Percentiles rank a stretch among this genome's conserved stretches.
phyloP scores from a whole-genome alignment of 768 basidiomycete genomes.

The Tricholoma sp. region DNA sequence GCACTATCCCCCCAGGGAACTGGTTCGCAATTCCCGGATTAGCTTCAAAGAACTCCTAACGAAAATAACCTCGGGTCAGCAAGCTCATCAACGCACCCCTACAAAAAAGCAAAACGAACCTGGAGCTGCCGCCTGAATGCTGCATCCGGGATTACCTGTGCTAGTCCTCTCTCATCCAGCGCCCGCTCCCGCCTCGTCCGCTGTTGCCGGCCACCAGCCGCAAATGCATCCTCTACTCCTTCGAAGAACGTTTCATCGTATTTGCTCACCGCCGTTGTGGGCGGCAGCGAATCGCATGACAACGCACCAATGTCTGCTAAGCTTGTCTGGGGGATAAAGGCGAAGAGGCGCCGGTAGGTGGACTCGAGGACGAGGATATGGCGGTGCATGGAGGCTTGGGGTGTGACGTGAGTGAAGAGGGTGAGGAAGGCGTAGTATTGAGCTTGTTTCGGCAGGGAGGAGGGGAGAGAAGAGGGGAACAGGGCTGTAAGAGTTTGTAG shows the following conservation, averaged over 20 bases:
- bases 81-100: neutral
- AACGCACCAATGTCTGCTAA: constrained; percentile 40
- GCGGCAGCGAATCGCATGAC: constrained; percentile 87
- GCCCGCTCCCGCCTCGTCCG: constrained; percentile 38
- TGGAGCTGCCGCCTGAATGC: constrained; percentile 49
- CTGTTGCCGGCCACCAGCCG: constrained; percentile 8
- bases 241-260: constrained; percentile 79
- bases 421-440: constrained; percentile 28
- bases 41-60: constrained; percentile 50
- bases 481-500: constrained; percentile 43
- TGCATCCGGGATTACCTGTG: constrained; percentile 52
- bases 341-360: constrained; percentile 51
- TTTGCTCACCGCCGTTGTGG: constrained; percentile 45
- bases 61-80: too few relatives aligned
- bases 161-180: constrained; percentile 47
- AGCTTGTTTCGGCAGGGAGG: constrained; percentile 30
- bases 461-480: constrained; percentile 34
- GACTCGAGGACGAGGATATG: constrained; percentile 75
- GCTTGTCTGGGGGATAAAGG: constrained; percentile 65
- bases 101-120: constrained; percentile 2
- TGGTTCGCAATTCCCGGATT: constrained; percentile 48
- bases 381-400: constrained; percentile 57
- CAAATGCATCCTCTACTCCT: constrained; percentile 50
- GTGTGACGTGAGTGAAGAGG: constrained; percentile 34
- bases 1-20: constrained; percentile 59